Conservation (phyloP, 75 land plant species). For the Chamaecyparis obtusa region DNA sequence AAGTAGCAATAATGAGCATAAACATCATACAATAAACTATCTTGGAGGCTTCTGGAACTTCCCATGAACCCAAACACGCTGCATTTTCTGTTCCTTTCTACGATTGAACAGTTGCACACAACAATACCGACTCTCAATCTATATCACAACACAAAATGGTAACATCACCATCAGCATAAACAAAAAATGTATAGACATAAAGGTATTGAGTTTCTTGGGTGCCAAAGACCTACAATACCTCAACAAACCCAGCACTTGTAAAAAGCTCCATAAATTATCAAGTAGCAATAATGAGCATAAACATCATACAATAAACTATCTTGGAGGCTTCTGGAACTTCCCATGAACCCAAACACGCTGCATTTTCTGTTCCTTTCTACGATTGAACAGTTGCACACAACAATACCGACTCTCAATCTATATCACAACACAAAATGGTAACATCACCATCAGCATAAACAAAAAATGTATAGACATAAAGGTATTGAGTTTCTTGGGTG, state of each 20-base stretch:
- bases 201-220: neutral
- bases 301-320: neutral
- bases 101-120: constrained; percentile 82
- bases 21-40: neutral
- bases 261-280: constrained; percentile 26
- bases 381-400: constrained; percentile 80
- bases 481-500: neutral
- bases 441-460: neutral
- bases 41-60: constrained; percentile 71
- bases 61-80: constrained; percentile 93
- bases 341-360: constrained; percentile 95
- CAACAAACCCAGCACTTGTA: constrained; percentile 59
- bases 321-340: constrained; percentile 71
- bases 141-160: constrained; percentile 5
- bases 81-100: constrained; percentile 68
- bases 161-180: neutral
- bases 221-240: constrained; percentile 39
- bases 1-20: neutral
- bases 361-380: constrained; percentile 69
- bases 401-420: constrained; percentile 88
- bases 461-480: neutral
- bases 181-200: neutral
- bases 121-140: constrained; percentile 87
- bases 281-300: neutral
- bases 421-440: neutral